phyloP scores from a whole-genome alignment of 2,329 filamentous ascomycete genomes.

The Ophiostoma triangulosporum region DNA sequence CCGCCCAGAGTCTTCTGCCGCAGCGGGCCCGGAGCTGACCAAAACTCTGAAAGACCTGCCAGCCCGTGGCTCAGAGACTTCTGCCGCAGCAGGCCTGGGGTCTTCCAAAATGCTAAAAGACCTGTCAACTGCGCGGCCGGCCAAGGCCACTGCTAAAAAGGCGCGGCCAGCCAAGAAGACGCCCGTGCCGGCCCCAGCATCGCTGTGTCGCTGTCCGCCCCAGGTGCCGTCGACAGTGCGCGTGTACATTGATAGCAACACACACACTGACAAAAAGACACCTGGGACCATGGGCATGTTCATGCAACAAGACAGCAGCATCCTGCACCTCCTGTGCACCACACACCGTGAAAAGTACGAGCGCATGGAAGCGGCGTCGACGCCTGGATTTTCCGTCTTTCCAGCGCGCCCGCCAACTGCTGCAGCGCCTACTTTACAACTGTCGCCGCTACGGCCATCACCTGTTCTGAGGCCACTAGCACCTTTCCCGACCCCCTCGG shows the following conservation, averaged over 20 bases:
- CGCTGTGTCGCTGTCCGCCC: slow-evolving; percentile 9
- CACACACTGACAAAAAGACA: neutral
- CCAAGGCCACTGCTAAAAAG: neutral
- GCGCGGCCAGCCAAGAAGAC: neutral
- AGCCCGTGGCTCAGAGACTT: neutral
- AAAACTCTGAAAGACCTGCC: neutral
- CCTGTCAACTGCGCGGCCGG: neutral
- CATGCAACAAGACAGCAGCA: neutral
- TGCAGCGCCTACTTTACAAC: neutral
- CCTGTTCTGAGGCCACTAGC: neutral
- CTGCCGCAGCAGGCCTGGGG: neutral
- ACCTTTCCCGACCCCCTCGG: neutral
- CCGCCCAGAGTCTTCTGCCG: neutral
- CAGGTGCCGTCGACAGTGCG: slow-evolving; percentile 12
- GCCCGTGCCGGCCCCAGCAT: neutral
- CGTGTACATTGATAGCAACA: slow-evolving; percentile 11
- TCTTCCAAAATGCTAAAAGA: neutral
- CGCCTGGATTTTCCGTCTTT: neutral
- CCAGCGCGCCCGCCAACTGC: neutral
- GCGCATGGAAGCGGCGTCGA: slow-evolving; percentile 4
- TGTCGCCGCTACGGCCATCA: neutral
- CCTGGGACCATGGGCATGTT: neutral
- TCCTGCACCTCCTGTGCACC: neutral
- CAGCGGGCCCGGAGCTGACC: neutral
- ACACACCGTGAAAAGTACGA: neutral